Percentiles rank a stretch among this genome's conserved stretches.
phyloP scores from a whole-genome alignment of 1,284 basidiomycete genomes.

The Moesziomyces sp. region DNA sequence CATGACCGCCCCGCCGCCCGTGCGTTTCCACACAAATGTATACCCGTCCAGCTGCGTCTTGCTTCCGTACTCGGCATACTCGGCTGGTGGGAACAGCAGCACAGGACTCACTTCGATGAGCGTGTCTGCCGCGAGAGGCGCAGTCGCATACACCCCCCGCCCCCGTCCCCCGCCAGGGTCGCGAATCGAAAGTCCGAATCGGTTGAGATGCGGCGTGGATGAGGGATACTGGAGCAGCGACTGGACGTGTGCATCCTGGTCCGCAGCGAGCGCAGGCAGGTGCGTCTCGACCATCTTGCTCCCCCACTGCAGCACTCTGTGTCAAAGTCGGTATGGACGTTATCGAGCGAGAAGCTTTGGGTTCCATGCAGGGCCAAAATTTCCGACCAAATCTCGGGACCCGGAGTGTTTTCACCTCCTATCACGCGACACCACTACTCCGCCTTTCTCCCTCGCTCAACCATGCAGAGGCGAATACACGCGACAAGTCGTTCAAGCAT shows the following conservation, averaged over 20 bases:
- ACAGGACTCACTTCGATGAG: slow-evolving; percentile 86
- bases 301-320: not conserved
- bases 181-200: slow-evolving; percentile 33
- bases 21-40: slow-evolving; percentile 80
- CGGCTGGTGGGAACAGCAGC: slow-evolving; percentile 78
- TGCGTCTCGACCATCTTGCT: slow-evolving; percentile 40
- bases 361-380: slow-evolving; percentile 4
- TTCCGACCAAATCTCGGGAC: slow-evolving; percentile 16
- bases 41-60: slow-evolving; percentile 83
- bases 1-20: slow-evolving; percentile 71
- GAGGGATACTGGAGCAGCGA: slow-evolving; percentile 25
- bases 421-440: not conserved
- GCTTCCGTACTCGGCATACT: slow-evolving; percentile 54
- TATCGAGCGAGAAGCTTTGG: not conserved
- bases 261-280: slow-evolving; percentile 11
- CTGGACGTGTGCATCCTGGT: slow-evolving; percentile 17
- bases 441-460: not conserved
- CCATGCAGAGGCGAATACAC: too few relatives aligned
- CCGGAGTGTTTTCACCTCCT: slow-evolving; percentile 1
- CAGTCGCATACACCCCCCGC: slow-evolving; percentile 53
- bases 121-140: slow-evolving; percentile 70
- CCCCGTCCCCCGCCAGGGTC: slow-evolving; percentile 24
- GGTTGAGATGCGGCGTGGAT: slow-evolving; percentile 56
- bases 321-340: not conserved
- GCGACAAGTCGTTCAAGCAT: too few relatives aligned